Evolutionary conservation across 2,329 filamentous ascomycete genomes (phyloP), one percentile per base, ranked within the genome.

Genomic region (Ustulina deusta): DNA sequence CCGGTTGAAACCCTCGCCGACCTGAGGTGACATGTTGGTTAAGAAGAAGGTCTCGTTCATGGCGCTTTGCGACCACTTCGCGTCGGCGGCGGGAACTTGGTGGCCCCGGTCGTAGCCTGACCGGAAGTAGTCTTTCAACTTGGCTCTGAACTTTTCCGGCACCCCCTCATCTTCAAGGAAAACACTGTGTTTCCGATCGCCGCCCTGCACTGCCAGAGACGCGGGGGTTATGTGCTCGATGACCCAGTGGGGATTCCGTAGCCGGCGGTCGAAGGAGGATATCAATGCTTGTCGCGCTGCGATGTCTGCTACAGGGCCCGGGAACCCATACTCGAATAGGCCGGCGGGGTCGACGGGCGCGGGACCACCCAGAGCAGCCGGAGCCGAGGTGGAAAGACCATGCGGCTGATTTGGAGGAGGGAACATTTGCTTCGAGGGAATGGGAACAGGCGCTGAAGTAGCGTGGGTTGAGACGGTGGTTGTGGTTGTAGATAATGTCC

Each of bases 11-110:
- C 96, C 96, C 78, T 97, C 93, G 73, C 96, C 96, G 34, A 99
- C 96, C 83, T 99, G 96, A 36, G 96, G 96, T 78, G 94, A 97
- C 94, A 99, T 99, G 83, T 99, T 99, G 78, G 87, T 91, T 63
- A 99, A 87, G 77, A 89, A 91, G 78, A 99, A 99, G 2, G 96
- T 99, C 65, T 93, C 93, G 81, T 99, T 90, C 93, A 99, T 97
- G 71, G 96, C 94, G 40, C 87, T 81, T 81, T 99, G 96, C 70
- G 90, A 93, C 94, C 96, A 99, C 83, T 97, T 97, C 64, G 92
- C 93, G 81, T 99, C 96, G 46, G 96, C 96, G 6, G 96, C 96
- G 10, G 96, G 96, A 10, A 98, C 95, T 82, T 99, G 96, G 82
- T 99, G 96, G 69, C 96, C 96, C 42, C 96, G 89, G 81, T 99